Conservation (phyloP, 2,329 filamentous ascomycete species). For the Ophiocordyceps unilateralis region DNA sequence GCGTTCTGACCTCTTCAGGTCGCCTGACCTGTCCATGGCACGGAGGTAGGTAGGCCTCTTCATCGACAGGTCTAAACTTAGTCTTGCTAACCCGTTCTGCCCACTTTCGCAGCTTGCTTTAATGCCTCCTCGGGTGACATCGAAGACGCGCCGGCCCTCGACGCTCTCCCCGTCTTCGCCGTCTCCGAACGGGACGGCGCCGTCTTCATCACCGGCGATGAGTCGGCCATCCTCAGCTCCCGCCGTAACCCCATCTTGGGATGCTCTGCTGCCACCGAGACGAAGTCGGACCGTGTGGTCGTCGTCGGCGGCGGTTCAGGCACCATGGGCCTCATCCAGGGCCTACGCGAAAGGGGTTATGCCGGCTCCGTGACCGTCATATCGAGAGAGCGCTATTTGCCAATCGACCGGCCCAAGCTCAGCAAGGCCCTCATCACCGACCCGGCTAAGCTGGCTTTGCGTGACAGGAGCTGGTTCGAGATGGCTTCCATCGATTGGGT, state of each 20-base stretch:
- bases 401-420: slow-evolving; percentile 87
- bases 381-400: slow-evolving; percentile 66
- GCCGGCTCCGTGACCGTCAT: slow-evolving; percentile 67
- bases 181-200: slow-evolving; percentile 65
- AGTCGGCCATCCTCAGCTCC: slow-evolving; percentile 59
- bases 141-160: slow-evolving; percentile 82
- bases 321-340: slow-evolving; percentile 65
- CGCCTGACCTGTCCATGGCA: slow-evolving; percentile 92
- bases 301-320: slow-evolving; percentile 80
- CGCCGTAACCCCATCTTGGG: slow-evolving; percentile 58
- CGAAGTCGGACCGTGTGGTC: slow-evolving; percentile 50
- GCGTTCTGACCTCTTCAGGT: slow-evolving; percentile 66
- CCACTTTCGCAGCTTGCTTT: slow-evolving; percentile 56
- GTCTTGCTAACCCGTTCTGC: neutral
- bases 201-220: slow-evolving; percentile 70
- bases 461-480: slow-evolving; percentile 64
- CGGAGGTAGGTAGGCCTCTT: slow-evolving; percentile 61
- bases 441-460: slow-evolving; percentile 57
- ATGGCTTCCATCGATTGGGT: slow-evolving; percentile 39
- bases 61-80: neutral
- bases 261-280: slow-evolving; percentile 35
- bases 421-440: slow-evolving; percentile 87
- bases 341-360: slow-evolving; percentile 67
- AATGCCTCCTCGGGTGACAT: slow-evolving; percentile 79
- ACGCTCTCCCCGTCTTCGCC: slow-evolving; percentile 70